Conservation (phyloP, 2,329 filamentous ascomycete genomes). For the Fusarium sp. region DNA sequence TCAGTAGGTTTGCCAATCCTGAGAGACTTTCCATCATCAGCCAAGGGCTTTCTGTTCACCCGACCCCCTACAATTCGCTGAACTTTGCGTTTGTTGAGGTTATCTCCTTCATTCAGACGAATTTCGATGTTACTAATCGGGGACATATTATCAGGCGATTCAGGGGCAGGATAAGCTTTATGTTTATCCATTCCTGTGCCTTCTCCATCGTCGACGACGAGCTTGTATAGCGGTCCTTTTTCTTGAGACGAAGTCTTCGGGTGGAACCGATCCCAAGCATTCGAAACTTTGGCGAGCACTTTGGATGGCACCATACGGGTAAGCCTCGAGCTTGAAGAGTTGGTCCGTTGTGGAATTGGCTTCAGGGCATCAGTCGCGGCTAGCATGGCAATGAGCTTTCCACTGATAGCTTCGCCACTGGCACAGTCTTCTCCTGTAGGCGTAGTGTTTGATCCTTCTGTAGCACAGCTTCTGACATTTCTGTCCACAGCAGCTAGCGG, state of each 20-base stretch:
- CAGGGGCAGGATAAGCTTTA: conserved; percentile 4
- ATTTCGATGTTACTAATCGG: conserved; percentile 49
- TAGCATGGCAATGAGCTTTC: conserved; percentile 53
- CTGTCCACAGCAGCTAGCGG: conserved; percentile 24
- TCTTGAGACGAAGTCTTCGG: conserved; percentile 43
- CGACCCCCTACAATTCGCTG: conserved; percentile 48
- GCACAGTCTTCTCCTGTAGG: background rate
- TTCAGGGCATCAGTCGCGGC: conserved; percentile 52
- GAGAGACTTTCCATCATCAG: conserved; percentile 46
- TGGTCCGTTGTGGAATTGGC: conserved; percentile 33
- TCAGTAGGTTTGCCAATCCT: conserved; percentile 44
- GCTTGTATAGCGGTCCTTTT: conserved; percentile 4
- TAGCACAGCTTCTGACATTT: conserved; percentile 18
- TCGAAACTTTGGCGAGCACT: conserved; percentile 50
- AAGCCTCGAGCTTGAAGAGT: conserved; percentile 39
- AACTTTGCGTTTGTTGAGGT: conserved; percentile 51
- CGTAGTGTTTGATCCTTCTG: background rate
- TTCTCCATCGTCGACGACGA: background rate
- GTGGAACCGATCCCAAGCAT: conserved; percentile 49
- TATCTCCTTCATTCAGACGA: conserved; percentile 50
- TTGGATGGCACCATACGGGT: conserved; percentile 47
- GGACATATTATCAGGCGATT: conserved; percentile 18
- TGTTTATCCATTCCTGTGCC: conserved; percentile 2
- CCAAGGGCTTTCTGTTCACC: conserved; percentile 46
- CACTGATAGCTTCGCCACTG: conserved; percentile 45